Percentiles rank a stretch among this genome's conserved stretches.
These are phyloP conservation scores for Chrysosporium queenslandicum DNA, from an alignment of 2,329 filamentous ascomycete genomes.

Conservation along the genomic window DNA sequence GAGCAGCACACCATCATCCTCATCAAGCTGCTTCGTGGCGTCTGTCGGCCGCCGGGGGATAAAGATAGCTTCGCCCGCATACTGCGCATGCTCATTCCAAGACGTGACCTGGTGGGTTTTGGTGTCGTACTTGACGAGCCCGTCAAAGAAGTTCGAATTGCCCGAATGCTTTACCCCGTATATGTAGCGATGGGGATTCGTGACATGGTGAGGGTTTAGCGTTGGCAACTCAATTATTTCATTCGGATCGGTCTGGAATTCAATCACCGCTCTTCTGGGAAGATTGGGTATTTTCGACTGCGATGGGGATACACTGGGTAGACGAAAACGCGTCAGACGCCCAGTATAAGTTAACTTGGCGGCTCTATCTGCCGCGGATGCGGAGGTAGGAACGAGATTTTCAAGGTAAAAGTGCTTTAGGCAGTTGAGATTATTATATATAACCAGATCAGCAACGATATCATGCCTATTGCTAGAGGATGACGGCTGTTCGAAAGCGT, in stretches of 20 bases:
- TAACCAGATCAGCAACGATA: conserved; percentile 55
- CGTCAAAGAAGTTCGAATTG: conserved; percentile 43
- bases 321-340: conserved; percentile 28
- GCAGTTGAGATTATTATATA: conserved; percentile 56
- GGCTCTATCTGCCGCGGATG: conserved; percentile 40
- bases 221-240: conserved; percentile 40
- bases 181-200: conserved; percentile 40
- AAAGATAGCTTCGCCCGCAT: conserved; percentile 47
- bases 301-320: conserved; percentile 25
- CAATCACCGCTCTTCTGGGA: conserved; percentile 18
- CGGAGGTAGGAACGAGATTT: conserved; percentile 45
- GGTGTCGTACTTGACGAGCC: conserved; percentile 45
- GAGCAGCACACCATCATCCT: conserved; percentile 46
- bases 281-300: neutral
- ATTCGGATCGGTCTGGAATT: conserved; percentile 22
- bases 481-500: conserved; percentile 58
- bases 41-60: conserved; percentile 30
- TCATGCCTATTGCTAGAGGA: conserved; percentile 33
- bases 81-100: conserved; percentile 43
- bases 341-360: conserved; percentile 17
- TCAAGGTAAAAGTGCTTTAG: conserved; percentile 61
- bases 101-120: conserved; percentile 31
- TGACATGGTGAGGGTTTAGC: conserved; percentile 40
- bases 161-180: conserved; percentile 41
- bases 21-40: conserved; percentile 21